Evolutionary conservation across 2,329 filamentous ascomycete genomes (phyloP), one percentile per base, ranked within the genome.

Genomic region (Allantophomopsis cytisporea): DNA sequence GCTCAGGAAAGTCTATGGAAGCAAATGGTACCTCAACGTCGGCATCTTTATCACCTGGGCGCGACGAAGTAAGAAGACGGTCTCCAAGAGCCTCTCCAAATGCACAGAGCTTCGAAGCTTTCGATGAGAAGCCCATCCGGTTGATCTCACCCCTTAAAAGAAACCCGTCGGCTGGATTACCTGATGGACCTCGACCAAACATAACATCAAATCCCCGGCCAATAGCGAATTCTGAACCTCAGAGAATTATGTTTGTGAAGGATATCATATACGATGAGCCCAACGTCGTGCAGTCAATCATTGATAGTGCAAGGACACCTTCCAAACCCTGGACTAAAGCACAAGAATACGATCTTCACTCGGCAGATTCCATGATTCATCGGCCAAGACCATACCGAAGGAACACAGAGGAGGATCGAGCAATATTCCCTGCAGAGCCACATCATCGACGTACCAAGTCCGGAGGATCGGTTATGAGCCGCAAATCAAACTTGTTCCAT

Each of bases 171-270:
- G 37, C 50, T 15, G 51, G 52, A 5, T 37, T 55, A 4, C 51
- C 52, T 16, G 45, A 46, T 5, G 52, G 52, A 40, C 51, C 54
- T 34, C 41, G 48, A 38, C 33, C 48, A n/a, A 42, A 46, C 13
- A 46, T 43, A 36, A 39, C 42, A 15, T 36, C 37, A 7, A 41
- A 45, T 28, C 34, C 39, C 7, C 35, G 39, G 17, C 41, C 47
- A 23, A 36, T 41, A 14, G 17, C 15, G 10, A 38, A 44, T 15
- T 34, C 48, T 39, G 56, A 66, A 17, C 23, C 23, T 8, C 63
- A 67, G 42, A 73, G 65, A 4, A 63, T 74, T 35, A 66, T 76
- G 64, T 65, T 73, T 39, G 54, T 76, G 37, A 75, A 73, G 42
- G 62, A 68, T 37, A 71, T 74, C 40, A 60, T 69, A 30, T 74